Evolutionary conservation across 805 yeast species (phyloP).

Genomic region (Yarrowia yakushimensis): DNA sequence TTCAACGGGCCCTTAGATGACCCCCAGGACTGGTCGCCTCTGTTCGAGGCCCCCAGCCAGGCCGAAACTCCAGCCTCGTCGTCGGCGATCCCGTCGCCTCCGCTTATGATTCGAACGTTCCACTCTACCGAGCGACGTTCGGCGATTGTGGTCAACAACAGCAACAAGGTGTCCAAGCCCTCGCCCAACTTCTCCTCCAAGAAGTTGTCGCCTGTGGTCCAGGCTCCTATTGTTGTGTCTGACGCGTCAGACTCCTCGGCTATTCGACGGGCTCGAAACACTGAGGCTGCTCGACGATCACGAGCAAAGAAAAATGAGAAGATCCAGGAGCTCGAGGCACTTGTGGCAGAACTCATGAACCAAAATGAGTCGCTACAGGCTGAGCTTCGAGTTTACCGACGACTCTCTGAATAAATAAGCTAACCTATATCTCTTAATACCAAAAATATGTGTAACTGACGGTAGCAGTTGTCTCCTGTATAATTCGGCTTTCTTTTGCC

Average conservation of each 20-base stretch:
- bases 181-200: constrained; percentile 29
- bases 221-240: constrained; percentile 58
- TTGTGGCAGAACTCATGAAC: constrained; percentile 59
- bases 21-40: constrained; percentile 28
- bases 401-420: constrained; percentile 4
- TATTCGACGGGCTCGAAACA: constrained; percentile 81
- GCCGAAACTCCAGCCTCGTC: constrained; percentile 14
- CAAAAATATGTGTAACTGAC: too few relatives aligned
- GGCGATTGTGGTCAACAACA: constrained; percentile 28
- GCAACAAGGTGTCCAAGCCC: constrained; percentile 21
- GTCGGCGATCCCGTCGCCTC: neutral
- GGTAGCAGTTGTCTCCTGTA: too few relatives aligned
- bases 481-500: too few relatives aligned
- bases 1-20: constrained; percentile 22
- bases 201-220: constrained; percentile 41
- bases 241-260: constrained; percentile 60
- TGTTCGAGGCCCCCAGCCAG: constrained; percentile 24
- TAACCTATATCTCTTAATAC: constrained; percentile 4
- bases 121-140: constrained; percentile 27
- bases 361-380: constrained; percentile 55
- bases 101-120: constrained; percentile 20
- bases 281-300: constrained; percentile 91
- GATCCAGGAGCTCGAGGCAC: constrained; percentile 75
- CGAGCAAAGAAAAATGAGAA: constrained; percentile 89
- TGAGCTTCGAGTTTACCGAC: constrained; percentile 40